Evolutionary conservation across 495 filamentous ascomycete genomes (phyloP).

Genomic region (Tetracladium setigerum): DNA sequence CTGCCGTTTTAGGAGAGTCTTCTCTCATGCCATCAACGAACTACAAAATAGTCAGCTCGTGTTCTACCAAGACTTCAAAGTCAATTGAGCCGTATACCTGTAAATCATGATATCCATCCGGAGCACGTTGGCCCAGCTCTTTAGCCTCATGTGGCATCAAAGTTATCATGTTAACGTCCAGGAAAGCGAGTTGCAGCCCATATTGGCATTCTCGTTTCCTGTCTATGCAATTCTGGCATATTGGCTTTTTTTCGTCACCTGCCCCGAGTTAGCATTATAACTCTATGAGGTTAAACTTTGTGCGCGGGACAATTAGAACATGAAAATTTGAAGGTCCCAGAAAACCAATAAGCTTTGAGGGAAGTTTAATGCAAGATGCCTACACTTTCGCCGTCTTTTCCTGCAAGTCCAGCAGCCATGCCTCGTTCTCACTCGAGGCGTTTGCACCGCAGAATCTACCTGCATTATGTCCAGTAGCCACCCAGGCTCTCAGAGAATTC

Average conservation of each 20-base stretch:
- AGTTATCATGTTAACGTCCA: neutral
- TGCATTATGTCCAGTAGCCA: no score
- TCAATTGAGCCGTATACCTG: neutral
- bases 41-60: neutral
- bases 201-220: neutral
- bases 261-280: no score
- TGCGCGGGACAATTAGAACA: no score
- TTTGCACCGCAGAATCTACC: neutral
- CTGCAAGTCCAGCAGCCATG: slow-evolving; percentile 4
- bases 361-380: no score
- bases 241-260: slow-evolving; percentile 5
- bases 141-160: neutral
- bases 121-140: neutral
- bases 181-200: slow-evolving; percentile 2
- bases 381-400: slow-evolving; percentile 4
- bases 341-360: neutral
- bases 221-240: slow-evolving; percentile 4
- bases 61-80: neutral
- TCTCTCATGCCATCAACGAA: slow-evolving; percentile 6
- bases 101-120: neutral
- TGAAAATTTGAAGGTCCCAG: neutral
- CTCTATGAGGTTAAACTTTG: no score
- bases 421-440: slow-evolving; percentile 3
- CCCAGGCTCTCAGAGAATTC: no score
- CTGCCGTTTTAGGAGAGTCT: no score